Base-by-base conservation (phyloP, 225 moss, liverwort and hornwort genomes). In the Rhytidiadelphus loreus region DNA sequence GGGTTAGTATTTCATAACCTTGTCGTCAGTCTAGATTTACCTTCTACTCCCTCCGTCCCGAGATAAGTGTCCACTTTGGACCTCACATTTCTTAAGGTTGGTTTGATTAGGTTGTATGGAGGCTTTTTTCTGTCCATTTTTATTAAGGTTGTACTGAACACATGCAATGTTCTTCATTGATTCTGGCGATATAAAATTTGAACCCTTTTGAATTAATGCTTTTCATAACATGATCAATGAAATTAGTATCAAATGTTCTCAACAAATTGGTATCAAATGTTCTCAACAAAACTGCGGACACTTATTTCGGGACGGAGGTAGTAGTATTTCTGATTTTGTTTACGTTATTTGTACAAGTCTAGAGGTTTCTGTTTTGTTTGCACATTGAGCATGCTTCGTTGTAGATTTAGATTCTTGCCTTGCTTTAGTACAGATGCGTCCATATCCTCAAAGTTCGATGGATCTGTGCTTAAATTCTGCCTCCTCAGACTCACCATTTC, bases 1-100 rank as follows among this genome's bases (percentile, higher is more conserved):
- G 94, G 93, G 94, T 94, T 30, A 86, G 93, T 91, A 62, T 86
- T 77, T 81, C 80, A 81, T 77, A 53, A 69, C 77, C 71, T 86
- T 87, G 53, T 59, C 64, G 64, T 82, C 6, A 57, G 70, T 64
- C 33, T 50, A 85, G 43, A 57, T 85, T 82, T 50, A 41, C 44
- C 59, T 68, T 83, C 37, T 77, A 70, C 18, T 74, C 58, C 78
- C 39, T 57, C 78, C 17, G 26, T 39, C 39, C 41, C 39, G 79
- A 41, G 7, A 12, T 12, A 58, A 41, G 9, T 28, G 79, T 79
- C 41, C 41, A 79, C 58, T 39, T 58, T 28, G 57, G 58, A 41
- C 79, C 58, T 39, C 58, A 57, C 39, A 25, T 39, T 8, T 39
- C 39, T 58, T 11, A 39, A 39, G 18, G 39, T 57, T 39, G n/a